Conservation (phyloP, 2,329 filamentous ascomycete genomes). For the Cercospora zeae-maydis region DNA sequence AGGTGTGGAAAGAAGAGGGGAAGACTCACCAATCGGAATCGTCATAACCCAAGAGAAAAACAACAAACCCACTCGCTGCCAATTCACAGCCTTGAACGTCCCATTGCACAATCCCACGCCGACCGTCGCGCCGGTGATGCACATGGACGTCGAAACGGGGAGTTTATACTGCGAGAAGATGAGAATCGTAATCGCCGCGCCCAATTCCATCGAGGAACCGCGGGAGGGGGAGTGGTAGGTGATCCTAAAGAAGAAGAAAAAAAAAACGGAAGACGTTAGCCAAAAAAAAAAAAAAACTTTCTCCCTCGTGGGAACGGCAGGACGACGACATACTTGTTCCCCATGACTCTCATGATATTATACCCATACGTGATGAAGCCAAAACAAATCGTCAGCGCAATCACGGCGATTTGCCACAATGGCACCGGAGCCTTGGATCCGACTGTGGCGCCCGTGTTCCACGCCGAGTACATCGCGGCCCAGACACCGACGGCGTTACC, state of each 20-base stretch:
- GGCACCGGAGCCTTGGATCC: constrained; percentile 52
- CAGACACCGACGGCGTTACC: constrained; percentile 60
- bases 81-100: constrained; percentile 56
- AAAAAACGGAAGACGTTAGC: too few species aligned
- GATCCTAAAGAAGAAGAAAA: constrained; percentile 45
- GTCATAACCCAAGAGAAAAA: constrained; percentile 59
- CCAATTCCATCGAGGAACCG: constrained; percentile 56
- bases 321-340: constrained; percentile 18
- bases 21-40: constrained; percentile 42
- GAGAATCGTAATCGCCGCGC: constrained; percentile 58
- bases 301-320: too few species aligned
- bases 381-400: constrained; percentile 50
- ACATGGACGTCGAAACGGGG: constrained; percentile 61
- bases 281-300: neutral
- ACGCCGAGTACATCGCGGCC: constrained; percentile 59
- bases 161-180: constrained; percentile 59
- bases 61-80: constrained; percentile 59
- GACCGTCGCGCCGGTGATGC: constrained; percentile 58
- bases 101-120: constrained; percentile 59
- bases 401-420: constrained; percentile 57
- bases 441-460: constrained; percentile 42
- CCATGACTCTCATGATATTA: constrained; percentile 52
- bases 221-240: constrained; percentile 58
- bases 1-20: constrained; percentile 47
- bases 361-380: constrained; percentile 61